Percentiles rank a stretch among this genome's conserved stretches.
These are phyloP conservation scores for Zostera marina DNA, from an alignment of 116 monocot species.

Conservation along the genomic window DNA sequence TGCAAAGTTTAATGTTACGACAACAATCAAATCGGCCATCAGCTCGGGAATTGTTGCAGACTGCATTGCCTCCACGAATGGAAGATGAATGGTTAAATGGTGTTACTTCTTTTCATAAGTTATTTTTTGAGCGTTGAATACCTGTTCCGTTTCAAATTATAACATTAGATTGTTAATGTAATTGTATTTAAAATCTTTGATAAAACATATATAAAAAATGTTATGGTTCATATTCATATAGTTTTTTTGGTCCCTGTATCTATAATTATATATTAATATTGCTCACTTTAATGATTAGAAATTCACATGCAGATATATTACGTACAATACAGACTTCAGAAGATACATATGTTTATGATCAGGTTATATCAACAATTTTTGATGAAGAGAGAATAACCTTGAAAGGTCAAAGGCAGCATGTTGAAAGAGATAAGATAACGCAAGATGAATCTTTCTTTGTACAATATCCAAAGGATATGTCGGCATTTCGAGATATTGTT, in stretches of 20 bases:
- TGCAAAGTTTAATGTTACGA: conserved; percentile 53
- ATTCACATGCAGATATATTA: conserved; percentile 53
- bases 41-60: conserved; percentile 54
- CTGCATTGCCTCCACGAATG: conserved; percentile 82
- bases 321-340: conserved; percentile 76
- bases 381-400: conserved; percentile 47
- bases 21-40: conserved; percentile 75
- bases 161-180: not conserved
- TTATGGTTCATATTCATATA: too few relatives aligned
- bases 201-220: too few relatives aligned
- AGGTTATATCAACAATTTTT: conserved; percentile 82
- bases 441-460: conserved; percentile 25
- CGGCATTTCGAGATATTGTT: conserved; percentile 47
- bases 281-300: not conserved
- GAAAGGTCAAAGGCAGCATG: conserved; percentile 30
- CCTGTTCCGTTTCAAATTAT: not conserved
- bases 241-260: not conserved
- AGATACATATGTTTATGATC: conserved; percentile 86
- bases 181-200: not conserved
- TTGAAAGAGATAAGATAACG: conserved; percentile 19
- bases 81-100: conserved; percentile 97
- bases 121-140: not conserved
- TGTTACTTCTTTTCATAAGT: conserved; percentile 8
- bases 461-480: conserved; percentile 26
- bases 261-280: not conserved